Evolutionary conservation across 148 eudicot species (phyloP), one percentile per base, ranked within the genome.

Genomic region (Suaeda aralocaspica): DNA sequence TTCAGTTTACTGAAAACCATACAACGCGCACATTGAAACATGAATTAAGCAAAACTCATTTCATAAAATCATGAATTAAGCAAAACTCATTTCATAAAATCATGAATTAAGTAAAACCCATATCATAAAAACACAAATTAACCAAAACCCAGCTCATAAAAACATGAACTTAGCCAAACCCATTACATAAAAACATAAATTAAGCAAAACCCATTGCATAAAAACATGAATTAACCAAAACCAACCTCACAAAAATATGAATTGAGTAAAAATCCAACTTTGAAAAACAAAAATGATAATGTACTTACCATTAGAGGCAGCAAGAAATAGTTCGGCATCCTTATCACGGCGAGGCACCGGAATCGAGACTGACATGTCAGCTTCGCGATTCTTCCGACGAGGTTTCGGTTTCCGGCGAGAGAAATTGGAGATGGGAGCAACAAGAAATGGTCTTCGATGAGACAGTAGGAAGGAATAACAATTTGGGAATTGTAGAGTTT

Each of bases 321-420:
- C 76, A 42, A 82, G 42, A 25, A 86, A 71, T 2, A 81, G 79
- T 15, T 86, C 83, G 45, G 74, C 76, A 0, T 81, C 87, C 18
- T 65, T 67, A 30, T 83, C 87, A 4, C 85, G 83, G 30, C 75
- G 85, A 71, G 86, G 80, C 36, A 79, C 63, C 52, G 83, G 73
- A 66, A 75, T 56, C 66, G 84, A 33, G 74, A 83, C 83, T 26
- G 96, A 82, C 94, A 88, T 88, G 70, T 74, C 83, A 66, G 53
- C 41, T 36, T 36, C 5, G 41, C 41, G 41, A 8, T 36, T 69
- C 36, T 2, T 71, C 68, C 79, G 79, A 59, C 77, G 75, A 61
- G 29, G 18, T 45, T 21, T 76, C 36, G 29, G 18, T 45, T 21
- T 76, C 36, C 84, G 66, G 74, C 85, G 81, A 75, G 60, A 65